phyloP scores from a whole-genome alignment of 2,329 filamentous ascomycete genomes.

The Paramyrothecium roridum region DNA sequence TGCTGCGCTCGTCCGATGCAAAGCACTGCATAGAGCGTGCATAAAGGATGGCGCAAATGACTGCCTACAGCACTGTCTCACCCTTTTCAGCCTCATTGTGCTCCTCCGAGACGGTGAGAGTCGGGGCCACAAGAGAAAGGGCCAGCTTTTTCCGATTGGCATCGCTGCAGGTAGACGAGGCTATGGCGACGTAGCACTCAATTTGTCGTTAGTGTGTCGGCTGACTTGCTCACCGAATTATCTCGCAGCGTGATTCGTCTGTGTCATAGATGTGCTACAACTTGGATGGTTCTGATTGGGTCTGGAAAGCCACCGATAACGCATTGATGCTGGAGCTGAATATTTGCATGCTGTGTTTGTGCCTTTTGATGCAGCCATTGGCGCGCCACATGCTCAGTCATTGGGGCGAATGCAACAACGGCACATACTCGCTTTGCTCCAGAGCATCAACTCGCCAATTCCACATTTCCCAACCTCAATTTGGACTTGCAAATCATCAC shows the following conservation, averaged over 20 bases:
- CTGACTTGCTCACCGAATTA: background rate
- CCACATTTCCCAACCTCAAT: too few relatives aligned
- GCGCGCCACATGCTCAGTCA: too few relatives aligned
- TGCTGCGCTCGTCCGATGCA: background rate
- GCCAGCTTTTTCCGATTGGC: background rate
- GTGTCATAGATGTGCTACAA: background rate
- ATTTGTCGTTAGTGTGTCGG: background rate
- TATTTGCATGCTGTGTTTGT: background rate
- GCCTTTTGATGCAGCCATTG: background rate
- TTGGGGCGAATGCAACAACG: background rate
- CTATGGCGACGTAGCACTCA: background rate
- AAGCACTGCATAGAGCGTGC: background rate
- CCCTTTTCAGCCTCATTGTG: background rate
- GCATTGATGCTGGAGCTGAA: background rate
- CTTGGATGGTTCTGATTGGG: background rate
- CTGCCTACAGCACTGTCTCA: background rate
- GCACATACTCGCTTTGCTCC: background rate
- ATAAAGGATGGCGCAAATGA: background rate
- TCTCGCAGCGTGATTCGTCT: background rate
- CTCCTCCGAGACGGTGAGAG: background rate
- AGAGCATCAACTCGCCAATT: too few relatives aligned
- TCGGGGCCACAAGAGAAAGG: background rate
- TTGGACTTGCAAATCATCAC: too few relatives aligned
- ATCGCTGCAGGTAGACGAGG: background rate
- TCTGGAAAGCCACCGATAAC: background rate